Evolutionary conservation across 768 basidiomycete species (phyloP), one percentile per base, ranked within the genome.

Genomic region (Candolleomyces eurysporus): DNA sequence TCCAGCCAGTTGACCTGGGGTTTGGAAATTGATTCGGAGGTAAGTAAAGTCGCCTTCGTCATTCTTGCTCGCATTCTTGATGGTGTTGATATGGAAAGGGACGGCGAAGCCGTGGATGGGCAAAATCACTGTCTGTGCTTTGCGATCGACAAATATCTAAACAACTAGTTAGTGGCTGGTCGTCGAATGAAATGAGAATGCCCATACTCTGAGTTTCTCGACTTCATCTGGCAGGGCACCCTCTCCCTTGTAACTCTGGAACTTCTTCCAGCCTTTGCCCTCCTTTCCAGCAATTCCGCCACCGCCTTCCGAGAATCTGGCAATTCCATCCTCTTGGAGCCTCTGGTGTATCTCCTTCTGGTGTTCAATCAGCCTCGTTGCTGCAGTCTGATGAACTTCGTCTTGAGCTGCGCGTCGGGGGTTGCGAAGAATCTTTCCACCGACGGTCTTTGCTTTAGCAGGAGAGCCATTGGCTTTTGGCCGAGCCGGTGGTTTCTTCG

Each of bases 11-110:
- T 98, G 95, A 53, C 97, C 97, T 11, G 97, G 97, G 0, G 96
- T 97, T 73, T 98, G 95, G 78, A 98, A 98, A 75, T 98, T 98
- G 74, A 99, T 94, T 2, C 97, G 87, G 58, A 99, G 82, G 68
- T 92, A 94, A 0, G 95, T 96, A 71, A 89, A 92, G 55, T 98
- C 94, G 5, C 92, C 93, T 74, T 98, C 97, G 64, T 99, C 96
- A 64, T 86, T 97, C 78, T 98, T 98, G 79, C 91, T 95, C 32
- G 90, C 92, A 71, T 96, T 98, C 78, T 99, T 98, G 65, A 99
- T 94, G 1, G 94, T 94, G 70, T 96, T 96, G 76, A 98, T 96
- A 71, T 99, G 97, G 81, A 96, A 98, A 0, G 96, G 95, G 0
- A 96, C 95, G 0, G 95, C 94, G 67, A 90, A 98, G 3, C 97